Conservation (phyloP, 345 rosid genomes). For the rapeseed (Brassica napus) region Da-Ae NC_063452.1:10191501-10192000, state of each 20-base stretch:
- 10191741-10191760: constrained; percentile 50
- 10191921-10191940: constrained; percentile 74
- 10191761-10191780: constrained; percentile 54
- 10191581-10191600: constrained; percentile 40
- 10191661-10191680: constrained; percentile 26
- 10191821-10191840: constrained; percentile 77
- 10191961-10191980: constrained; percentile 60
- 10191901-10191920: constrained; percentile 63
- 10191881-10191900: constrained; percentile 47
- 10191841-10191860: constrained; percentile 76
- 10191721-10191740: constrained; percentile 45
- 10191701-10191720: constrained; percentile 50
- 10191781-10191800: constrained; percentile 52
- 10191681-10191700: constrained; percentile 45
- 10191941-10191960: constrained; percentile 64
- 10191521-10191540: constrained; percentile 24
- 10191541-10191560: constrained; percentile 43
- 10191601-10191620: constrained; percentile 56
- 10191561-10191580: constrained; percentile 39
- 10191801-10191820: constrained; percentile 36
- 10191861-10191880: constrained; percentile 73
- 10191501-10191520: not conserved
- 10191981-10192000: not conserved
- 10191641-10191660: constrained; percentile 34
- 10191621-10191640: constrained; percentile 49